Conservation (phyloP, 2,329 filamentous ascomycete genomes). For the Neofusicoccum sp. region DNA sequence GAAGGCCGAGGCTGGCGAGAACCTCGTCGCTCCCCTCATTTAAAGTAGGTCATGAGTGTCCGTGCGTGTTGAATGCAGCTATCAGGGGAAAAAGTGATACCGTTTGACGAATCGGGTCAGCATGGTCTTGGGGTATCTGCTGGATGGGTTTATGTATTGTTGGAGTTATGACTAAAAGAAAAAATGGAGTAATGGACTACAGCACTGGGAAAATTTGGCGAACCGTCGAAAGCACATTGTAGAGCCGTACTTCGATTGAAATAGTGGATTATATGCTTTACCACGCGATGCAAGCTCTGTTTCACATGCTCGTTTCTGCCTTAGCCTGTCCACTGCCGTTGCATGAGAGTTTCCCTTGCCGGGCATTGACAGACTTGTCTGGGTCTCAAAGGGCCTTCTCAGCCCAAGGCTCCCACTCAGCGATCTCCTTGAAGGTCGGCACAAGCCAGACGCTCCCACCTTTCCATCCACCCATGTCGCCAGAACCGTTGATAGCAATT, state of each 20-base stretch:
- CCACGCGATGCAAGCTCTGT: too few species aligned
- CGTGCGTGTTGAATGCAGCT: background rate
- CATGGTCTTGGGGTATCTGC: background rate
- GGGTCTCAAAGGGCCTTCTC: background rate
- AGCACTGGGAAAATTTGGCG: too few species aligned
- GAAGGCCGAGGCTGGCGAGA: slow-evolving; percentile 23
- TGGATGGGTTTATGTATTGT: background rate
- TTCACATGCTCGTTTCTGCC: too few species aligned
- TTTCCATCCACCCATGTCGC: slow-evolving; percentile 33
- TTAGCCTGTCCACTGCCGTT: background rate
- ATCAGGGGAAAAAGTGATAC: background rate
- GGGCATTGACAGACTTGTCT: background rate
- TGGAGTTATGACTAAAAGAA: slow-evolving; percentile 9
- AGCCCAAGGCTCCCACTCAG: slow-evolving; percentile 35
- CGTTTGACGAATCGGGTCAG: background rate
- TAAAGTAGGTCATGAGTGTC: background rate
- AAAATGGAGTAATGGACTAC: slow-evolving; percentile 12
- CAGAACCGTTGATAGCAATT: slow-evolving; percentile 29
- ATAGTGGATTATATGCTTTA: too few species aligned
- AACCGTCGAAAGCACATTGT: too few species aligned
- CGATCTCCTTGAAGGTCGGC: slow-evolving; percentile 40
- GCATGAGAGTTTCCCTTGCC: background rate
- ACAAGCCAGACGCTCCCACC: slow-evolving; percentile 45
- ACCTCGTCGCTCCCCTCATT: slow-evolving; percentile 16
- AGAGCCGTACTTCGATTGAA: too few species aligned